phyloP scores from a whole-genome alignment of 352 stramenopile species.

The Phytophthora megakarya region DNA sequence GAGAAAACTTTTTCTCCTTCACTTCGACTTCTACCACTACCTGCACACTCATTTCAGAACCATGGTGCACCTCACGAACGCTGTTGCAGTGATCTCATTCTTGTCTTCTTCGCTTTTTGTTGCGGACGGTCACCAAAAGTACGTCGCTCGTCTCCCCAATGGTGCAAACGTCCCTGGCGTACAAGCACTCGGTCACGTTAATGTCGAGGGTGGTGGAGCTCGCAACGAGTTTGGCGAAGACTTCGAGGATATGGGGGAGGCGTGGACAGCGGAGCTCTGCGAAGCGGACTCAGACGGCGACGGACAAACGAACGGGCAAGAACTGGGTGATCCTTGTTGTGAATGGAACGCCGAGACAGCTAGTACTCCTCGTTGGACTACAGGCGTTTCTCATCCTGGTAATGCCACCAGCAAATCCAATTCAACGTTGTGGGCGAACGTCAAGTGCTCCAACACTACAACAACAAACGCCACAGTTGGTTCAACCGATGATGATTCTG shows the following conservation, averaged over 20 bases:
- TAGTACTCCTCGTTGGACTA: constrained; percentile 20
- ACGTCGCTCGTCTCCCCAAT: constrained; percentile 30
- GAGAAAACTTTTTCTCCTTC: constrained; percentile 1
- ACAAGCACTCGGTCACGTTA: constrained; percentile 30
- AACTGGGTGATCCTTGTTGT: constrained; percentile 33
- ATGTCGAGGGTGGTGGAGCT: constrained; percentile 14
- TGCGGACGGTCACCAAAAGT: constrained; percentile 10
- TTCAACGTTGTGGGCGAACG: constrained; percentile 14
- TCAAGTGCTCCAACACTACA: constrained; percentile 15
- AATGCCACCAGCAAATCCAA: constrained; percentile 24
- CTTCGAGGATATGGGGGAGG: constrained; percentile 20
- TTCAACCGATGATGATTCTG: too few species aligned
- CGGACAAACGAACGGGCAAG: constrained; percentile 37
- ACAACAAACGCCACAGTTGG: background rate
- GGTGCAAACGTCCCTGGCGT: constrained; percentile 34
- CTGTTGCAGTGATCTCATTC: background rate
- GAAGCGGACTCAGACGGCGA: constrained; percentile 32
- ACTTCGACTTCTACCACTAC: background rate
- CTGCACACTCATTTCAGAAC: background rate
- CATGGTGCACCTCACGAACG: constrained; percentile 16
- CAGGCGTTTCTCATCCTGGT: constrained; percentile 31
- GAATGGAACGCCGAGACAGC: constrained; percentile 11
- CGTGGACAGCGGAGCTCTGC: constrained; percentile 37
- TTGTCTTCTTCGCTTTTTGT: background rate
- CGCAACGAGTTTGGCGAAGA: constrained; percentile 33